A percentile compares a stretch with the other conserved stretches of the same genome.
phyloP scores from a whole-genome alignment of 2,329 filamentous ascomycete species.

The Aspergillus caelatus region DNA sequence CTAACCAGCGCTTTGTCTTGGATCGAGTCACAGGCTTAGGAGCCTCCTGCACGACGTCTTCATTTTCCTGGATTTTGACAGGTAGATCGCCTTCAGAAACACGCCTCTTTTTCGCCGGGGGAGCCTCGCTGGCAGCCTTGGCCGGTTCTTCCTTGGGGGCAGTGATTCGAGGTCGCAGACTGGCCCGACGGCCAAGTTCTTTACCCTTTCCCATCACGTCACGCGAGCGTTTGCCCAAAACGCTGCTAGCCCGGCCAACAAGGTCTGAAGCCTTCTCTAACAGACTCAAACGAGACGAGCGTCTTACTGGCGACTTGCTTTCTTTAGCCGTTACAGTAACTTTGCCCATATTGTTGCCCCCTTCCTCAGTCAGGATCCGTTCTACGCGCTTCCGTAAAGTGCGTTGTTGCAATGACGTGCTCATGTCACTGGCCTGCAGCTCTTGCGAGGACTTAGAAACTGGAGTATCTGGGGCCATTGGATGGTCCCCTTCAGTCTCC shows the following conservation, averaged over 20 bases:
- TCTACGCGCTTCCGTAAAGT: constrained; percentile 36
- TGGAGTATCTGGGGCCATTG: constrained; percentile 37
- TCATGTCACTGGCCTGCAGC: constrained; percentile 24
- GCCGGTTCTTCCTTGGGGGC: constrained; percentile 28
- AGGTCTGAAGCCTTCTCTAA: constrained; percentile 48
- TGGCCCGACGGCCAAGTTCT: constrained; percentile 59
- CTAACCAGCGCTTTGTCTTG: constrained; percentile 73
- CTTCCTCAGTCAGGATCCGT: constrained; percentile 31
- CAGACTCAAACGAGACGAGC: constrained; percentile 48
- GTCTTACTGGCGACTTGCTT: constrained; percentile 35
- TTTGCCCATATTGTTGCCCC: constrained; percentile 27
- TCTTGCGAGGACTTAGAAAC: constrained; percentile 40
- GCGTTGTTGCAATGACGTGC: constrained; percentile 30
- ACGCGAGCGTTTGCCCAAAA: constrained; percentile 64
- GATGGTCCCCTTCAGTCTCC: constrained; percentile 29
- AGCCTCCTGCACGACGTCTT: constrained; percentile 26
- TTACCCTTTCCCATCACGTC: constrained; percentile 59
- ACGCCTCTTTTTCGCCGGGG: constrained; percentile 46
- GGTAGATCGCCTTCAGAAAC: constrained; percentile 40
- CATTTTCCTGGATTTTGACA: constrained; percentile 25
- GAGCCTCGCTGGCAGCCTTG: constrained; percentile 28
- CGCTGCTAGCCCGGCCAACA: constrained; percentile 53
- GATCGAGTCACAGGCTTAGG: constrained; percentile 27
- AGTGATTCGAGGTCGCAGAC: constrained; percentile 55
- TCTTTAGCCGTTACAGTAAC: constrained; percentile 27